phyloP scores from a whole-genome alignment of 495 filamentous ascomycete genomes.

The Lasiosphaeris hirsuta region DNA sequence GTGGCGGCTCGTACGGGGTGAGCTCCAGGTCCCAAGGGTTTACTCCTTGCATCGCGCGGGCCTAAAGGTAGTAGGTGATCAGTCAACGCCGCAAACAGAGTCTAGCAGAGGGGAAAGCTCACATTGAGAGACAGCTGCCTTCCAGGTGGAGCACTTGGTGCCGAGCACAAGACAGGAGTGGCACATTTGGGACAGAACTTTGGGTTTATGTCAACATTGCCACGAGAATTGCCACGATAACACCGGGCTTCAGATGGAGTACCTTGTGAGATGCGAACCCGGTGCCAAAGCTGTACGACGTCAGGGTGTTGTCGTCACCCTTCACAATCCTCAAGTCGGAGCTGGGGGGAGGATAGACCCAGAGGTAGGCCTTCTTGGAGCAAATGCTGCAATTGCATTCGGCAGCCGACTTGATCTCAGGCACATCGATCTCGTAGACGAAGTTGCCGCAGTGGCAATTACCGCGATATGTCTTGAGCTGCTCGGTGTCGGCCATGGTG shows the following conservation, averaged over 20 bases:
- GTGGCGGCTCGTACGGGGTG: conserved; percentile 22
- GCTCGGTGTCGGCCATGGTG: conserved; percentile 20
- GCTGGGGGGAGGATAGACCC: conserved; percentile 27
- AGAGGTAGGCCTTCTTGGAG: conserved; percentile 42
- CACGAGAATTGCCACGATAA: background rate
- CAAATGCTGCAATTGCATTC: conserved; percentile 56
- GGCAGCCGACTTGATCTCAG: conserved; percentile 35
- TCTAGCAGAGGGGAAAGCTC: too few relatives aligned
- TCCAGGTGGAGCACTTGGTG: background rate
- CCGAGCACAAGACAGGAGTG: conserved; percentile 25
- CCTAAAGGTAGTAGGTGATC: conserved; percentile 8
- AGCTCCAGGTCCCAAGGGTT: conserved; percentile 33
- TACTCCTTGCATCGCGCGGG: conserved; percentile 33
- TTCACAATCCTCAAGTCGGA: conserved; percentile 36
- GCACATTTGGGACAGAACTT: conserved; percentile 47
- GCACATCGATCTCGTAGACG: conserved; percentile 43
- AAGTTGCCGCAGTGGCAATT: conserved; percentile 55
- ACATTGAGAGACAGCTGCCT: conserved; percentile 1
- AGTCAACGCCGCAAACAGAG: background rate
- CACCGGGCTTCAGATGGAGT: conserved; percentile 1
- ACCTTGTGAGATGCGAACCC: conserved; percentile 33
- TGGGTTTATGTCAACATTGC: background rate
- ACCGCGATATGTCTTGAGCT: conserved; percentile 49
- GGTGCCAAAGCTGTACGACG: conserved; percentile 35
- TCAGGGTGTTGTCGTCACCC: conserved; percentile 28